These are phyloP conservation scores for Umbelopsis vinacea DNA, from an alignment of 192 early-diverging fungal species.

Conservation along the genomic window DNA sequence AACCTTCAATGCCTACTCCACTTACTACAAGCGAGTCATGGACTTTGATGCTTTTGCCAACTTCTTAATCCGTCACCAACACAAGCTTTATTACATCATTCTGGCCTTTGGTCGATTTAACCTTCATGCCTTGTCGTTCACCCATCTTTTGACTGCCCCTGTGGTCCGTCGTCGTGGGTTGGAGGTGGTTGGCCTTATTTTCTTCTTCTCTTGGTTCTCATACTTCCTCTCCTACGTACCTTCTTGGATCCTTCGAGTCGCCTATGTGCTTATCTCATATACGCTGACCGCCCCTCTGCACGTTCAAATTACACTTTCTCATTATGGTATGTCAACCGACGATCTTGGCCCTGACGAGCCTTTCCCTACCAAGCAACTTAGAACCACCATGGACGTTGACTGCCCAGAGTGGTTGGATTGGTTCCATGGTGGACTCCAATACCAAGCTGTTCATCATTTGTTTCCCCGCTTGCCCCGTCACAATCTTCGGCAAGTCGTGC, in stretches of 20 bases:
- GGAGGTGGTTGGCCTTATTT: slow-evolving; percentile 72
- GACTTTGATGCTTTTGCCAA: slow-evolving; percentile 77
- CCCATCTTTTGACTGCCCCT: slow-evolving; percentile 64
- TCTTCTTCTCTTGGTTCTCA: slow-evolving; percentile 84
- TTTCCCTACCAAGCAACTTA: slow-evolving; percentile 83
- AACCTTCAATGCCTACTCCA: slow-evolving; percentile 85
- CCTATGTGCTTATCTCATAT: slow-evolving; percentile 81
- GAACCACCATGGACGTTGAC: slow-evolving; percentile 96
- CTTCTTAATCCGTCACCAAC: slow-evolving; percentile 81
- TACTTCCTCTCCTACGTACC: slow-evolving; percentile 73
- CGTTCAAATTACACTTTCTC: slow-evolving; percentile 94
- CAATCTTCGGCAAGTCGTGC: slow-evolving; percentile 75
- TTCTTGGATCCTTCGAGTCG: slow-evolving; percentile 59
- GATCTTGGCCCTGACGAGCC: slow-evolving; percentile 72
- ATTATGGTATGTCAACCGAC: slow-evolving; percentile 93
- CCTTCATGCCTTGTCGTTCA: slow-evolving; percentile 78
- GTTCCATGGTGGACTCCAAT: slow-evolving; percentile 98
- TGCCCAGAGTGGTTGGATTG: slow-evolving; percentile 94
- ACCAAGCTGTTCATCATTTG: slow-evolving; percentile 95
- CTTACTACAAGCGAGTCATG: slow-evolving; percentile 85
- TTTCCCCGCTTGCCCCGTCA: slow-evolving; percentile 94
- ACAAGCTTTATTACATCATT: slow-evolving; percentile 85
- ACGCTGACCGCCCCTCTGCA: slow-evolving; percentile 85
- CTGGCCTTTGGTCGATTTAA: slow-evolving; percentile 94
- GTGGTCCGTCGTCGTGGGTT: slow-evolving; percentile 74